These are phyloP conservation scores for Aspergillus affinis DNA, from an alignment of 495 filamentous ascomycete species.

Conservation along the genomic window DNA sequence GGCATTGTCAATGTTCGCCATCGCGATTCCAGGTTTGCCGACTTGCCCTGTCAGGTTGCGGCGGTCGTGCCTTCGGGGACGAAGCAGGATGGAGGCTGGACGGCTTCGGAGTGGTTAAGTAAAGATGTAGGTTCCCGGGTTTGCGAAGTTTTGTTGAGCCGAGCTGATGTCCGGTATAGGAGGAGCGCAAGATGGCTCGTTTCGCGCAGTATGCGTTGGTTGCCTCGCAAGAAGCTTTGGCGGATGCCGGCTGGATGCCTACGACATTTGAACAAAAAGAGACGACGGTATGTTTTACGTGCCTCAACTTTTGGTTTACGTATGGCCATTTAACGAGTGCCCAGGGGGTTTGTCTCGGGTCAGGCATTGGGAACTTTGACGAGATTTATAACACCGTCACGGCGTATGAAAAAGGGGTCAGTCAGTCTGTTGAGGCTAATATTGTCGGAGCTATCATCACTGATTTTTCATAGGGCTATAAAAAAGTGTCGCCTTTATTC, in stretches of 20 bases:
- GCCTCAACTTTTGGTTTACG: not conserved
- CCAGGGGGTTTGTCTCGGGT: constrained; percentile 87
- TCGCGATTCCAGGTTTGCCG: constrained; percentile 58
- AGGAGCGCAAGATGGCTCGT: constrained; percentile 82
- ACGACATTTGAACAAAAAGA: constrained; percentile 59
- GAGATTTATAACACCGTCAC: constrained; percentile 83
- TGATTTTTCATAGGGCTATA: constrained; percentile 64
- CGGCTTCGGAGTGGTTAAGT: constrained; percentile 72
- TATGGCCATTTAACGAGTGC: not conserved
- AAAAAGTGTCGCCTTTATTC: constrained; percentile 88
- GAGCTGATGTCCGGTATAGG: constrained; percentile 32
- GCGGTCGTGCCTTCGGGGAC: constrained; percentile 70
- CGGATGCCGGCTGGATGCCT: constrained; percentile 80
- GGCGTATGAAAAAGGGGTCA: constrained; percentile 70
- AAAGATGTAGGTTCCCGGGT: constrained; percentile 42
- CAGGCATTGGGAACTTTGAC: constrained; percentile 91
- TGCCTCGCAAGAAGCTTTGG: constrained; percentile 81
- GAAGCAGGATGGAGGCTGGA: constrained; percentile 63
- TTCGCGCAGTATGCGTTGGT: constrained; percentile 92
- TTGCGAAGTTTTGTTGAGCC: not conserved
- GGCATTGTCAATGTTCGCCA: constrained; percentile 71
- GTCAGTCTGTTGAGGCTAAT: constrained; percentile 33
- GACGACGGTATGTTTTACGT: constrained; percentile 62
- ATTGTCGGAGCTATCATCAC: not conserved
- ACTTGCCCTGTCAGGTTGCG: constrained; percentile 80